Conservation (phyloP, 148 eudicot species). For the Gaultheria prostrata region DNA sequence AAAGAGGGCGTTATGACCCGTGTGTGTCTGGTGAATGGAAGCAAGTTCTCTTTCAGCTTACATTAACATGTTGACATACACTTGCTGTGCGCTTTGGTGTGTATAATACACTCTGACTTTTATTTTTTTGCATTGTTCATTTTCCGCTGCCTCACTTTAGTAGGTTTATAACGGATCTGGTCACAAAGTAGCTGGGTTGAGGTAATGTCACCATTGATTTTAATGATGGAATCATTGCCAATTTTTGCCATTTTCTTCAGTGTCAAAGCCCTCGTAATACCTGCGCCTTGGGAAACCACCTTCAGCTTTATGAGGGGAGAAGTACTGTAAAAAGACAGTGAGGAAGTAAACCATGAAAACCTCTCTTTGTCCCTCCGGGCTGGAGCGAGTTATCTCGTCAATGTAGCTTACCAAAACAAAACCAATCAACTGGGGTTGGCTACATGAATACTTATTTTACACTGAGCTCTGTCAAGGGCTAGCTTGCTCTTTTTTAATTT, state of each 20-base stretch:
- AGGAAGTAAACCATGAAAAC: background rate
- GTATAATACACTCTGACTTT: background rate
- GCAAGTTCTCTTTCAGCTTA: background rate
- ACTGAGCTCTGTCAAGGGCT: no score
- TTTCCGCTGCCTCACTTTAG: background rate
- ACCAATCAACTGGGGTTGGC: no score
- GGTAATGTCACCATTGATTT: conserved; percentile 10
- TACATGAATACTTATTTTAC: no score
- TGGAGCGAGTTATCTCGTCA: background rate
- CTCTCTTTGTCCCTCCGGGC: background rate
- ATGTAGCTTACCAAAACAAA: no score
- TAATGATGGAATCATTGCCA: background rate
- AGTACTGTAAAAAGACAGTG: background rate
- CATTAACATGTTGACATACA: background rate
- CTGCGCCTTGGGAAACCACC: background rate
- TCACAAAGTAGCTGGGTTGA: conserved; percentile 63
- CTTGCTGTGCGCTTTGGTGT: background rate
- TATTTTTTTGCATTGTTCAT: background rate
- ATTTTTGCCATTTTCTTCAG: background rate
- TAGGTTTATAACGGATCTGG: conserved; percentile 80
- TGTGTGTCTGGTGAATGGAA: background rate
- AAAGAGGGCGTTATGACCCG: background rate
- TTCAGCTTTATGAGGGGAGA: background rate
- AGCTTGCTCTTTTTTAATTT: background rate
- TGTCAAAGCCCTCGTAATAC: background rate